Evolutionary conservation across 345 rosid genomes (phyloP).

Genomic region (Cardamine occulta): DNA sequence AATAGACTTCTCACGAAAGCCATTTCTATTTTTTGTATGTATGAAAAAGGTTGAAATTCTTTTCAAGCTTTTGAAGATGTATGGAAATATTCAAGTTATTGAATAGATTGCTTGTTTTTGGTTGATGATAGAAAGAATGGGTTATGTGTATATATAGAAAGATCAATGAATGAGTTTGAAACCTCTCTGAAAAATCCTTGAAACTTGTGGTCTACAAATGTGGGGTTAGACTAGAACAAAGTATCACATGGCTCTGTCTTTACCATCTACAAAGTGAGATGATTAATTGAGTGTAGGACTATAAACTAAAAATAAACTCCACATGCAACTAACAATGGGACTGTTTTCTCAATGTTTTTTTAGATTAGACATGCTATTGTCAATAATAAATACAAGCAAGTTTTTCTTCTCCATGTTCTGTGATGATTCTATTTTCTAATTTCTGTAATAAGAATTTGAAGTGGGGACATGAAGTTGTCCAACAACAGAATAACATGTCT

Average conservation of each 20-base stretch:
- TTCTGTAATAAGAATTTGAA: background rate
- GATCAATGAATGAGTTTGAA: conserved; percentile 14
- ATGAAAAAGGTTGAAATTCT: conserved; percentile 9
- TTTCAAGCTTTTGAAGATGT: conserved; percentile 14
- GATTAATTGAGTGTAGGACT: conserved; percentile 14
- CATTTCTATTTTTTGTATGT: background rate
- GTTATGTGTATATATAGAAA: conserved; percentile 30
- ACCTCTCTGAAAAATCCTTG: background rate
- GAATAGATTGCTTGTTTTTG: conserved; percentile 12
- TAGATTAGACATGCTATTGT: conserved; percentile 12
- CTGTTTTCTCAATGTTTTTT: conserved; percentile 29
- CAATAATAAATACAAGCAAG: conserved; percentile 15
- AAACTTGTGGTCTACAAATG: conserved; percentile 25
- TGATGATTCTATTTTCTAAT: background rate
- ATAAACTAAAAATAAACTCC: conserved; percentile 14
- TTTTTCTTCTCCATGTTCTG: background rate
- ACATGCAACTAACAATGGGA: conserved; percentile 25
- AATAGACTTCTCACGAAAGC: conserved; percentile 32
- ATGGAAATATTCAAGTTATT: conserved; percentile 24
- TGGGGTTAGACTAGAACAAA: conserved; percentile 22
- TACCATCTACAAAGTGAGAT: background rate
- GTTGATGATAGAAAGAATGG: conserved; percentile 26
- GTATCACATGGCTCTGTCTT: conserved; percentile 41
- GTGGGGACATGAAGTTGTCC: background rate
- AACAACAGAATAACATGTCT: background rate